phyloP scores from a whole-genome alignment of 805 yeast genomes.

The Pichia heedii region DNA sequence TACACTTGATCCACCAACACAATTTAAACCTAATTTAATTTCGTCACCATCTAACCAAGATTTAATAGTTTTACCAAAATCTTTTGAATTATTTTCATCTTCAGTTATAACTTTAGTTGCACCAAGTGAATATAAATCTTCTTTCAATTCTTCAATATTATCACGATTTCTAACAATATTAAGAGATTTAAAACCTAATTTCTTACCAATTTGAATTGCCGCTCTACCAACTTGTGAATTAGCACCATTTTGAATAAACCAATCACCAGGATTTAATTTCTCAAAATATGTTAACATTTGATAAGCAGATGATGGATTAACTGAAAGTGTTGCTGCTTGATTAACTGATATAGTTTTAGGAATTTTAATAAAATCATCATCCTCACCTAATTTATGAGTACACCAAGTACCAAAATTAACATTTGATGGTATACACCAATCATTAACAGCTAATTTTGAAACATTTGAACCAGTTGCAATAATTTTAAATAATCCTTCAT shows the following conservation, averaged over 20 bases:
- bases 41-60: constrained; percentile 41
- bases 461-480: constrained; percentile 57
- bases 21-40: constrained; percentile 76
- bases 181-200: constrained; percentile 73
- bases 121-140: constrained; percentile 55
- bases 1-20: constrained; percentile 87
- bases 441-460: constrained; percentile 48
- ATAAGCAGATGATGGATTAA: constrained; percentile 89
- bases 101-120: constrained; percentile 90
- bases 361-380: constrained; percentile 47
- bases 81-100: constrained; percentile 64
- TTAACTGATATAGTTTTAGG: constrained; percentile 43
- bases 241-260: constrained; percentile 96
- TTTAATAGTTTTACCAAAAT: constrained; percentile 52
- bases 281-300: constrained; percentile 72
- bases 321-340: constrained; percentile 83
- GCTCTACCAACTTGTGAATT: constrained; percentile 91
- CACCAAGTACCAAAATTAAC: constrained; percentile 94
- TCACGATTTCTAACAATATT: constrained; percentile 84
- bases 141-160: constrained; percentile 49
- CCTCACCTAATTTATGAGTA: constrained; percentile 53
- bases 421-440: constrained; percentile 75
- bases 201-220: constrained; percentile 79
- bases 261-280: constrained; percentile 59
- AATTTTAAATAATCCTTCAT: constrained; percentile 88